Evolutionary conservation across 1,139 yeast genomes (phyloP).

Genomic region (Sugiyamaella neomexicana): DNA sequence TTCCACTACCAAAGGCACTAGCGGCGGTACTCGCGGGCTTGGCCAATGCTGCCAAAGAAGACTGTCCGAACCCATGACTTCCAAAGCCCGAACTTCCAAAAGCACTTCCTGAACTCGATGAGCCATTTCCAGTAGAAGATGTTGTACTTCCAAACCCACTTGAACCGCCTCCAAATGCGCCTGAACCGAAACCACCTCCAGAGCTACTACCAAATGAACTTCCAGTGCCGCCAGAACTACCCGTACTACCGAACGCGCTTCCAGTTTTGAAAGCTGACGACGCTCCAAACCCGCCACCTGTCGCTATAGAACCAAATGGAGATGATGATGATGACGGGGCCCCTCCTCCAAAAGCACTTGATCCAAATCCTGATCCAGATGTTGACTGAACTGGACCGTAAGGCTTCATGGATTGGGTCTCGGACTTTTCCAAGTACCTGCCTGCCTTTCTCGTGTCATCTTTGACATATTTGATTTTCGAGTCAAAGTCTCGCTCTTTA

Average conservation of each 20-base stretch:
- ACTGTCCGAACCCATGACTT: slow-evolving; percentile 25
- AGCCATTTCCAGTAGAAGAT: background rate
- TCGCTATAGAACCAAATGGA: too few species aligned
- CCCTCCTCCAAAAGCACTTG: slow-evolving; percentile 28
- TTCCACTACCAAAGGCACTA: slow-evolving; percentile 4
- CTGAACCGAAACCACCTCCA: background rate
- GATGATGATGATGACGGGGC: background rate
- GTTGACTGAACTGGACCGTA: slow-evolving; percentile 21
- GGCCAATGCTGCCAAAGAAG: slow-evolving; percentile 8
- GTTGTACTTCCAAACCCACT: slow-evolving; percentile 9
- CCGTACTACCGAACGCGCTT: slow-evolving; percentile 21
- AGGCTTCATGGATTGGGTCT: slow-evolving; percentile 35
- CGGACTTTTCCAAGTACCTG: slow-evolving; percentile 54
- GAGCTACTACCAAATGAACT: slow-evolving; percentile 12
- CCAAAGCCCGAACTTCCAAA: slow-evolving; percentile 24
- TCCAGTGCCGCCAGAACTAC: slow-evolving; percentile 19
- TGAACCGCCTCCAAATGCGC: background rate
- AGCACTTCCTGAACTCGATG: slow-evolving; percentile 11
- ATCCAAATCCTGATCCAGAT: slow-evolving; percentile 12
- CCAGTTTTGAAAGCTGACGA: background rate
- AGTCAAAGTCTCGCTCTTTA: slow-evolving; percentile 51
- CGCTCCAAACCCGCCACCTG: background rate
- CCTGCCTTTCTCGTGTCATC: slow-evolving; percentile 53
- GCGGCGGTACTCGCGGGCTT: slow-evolving; percentile 10
- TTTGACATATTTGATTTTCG: slow-evolving; percentile 45